Conservation (phyloP, 306 rosid genomes). For the Cicer cuneatum region DNA sequence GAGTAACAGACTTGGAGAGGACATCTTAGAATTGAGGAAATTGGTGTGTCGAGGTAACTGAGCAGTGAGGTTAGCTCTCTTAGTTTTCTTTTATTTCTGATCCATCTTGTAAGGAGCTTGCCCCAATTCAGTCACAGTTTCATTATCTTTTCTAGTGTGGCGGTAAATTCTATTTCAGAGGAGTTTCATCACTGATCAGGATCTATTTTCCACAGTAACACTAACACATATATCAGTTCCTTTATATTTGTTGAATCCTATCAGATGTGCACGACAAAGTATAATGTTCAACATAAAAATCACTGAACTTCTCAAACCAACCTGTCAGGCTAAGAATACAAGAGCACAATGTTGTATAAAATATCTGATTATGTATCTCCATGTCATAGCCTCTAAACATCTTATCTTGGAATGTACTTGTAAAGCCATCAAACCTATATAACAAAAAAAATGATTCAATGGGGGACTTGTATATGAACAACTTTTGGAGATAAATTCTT, state of each 20-base stretch:
- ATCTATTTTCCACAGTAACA: background rate
- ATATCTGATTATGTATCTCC: slow-evolving; percentile 99
- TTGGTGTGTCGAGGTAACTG: background rate
- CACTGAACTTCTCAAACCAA: slow-evolving; percentile 46
- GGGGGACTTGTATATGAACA: slow-evolving; percentile 18
- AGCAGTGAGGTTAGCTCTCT: background rate
- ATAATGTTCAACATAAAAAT: slow-evolving; percentile 38
- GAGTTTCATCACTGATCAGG: background rate
- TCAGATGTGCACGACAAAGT: slow-evolving; percentile 14
- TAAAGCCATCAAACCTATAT: slow-evolving; percentile 82
- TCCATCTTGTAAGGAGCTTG: slow-evolving; percentile 4
- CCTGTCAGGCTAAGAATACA: slow-evolving; percentile 92
- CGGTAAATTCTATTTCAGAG: background rate
- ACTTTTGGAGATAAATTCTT: slow-evolving; percentile 1
- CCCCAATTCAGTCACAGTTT: background rate
- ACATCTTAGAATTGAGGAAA: background rate
- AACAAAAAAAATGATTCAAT: slow-evolving; percentile 32
- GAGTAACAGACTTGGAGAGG: background rate
- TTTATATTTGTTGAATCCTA: background rate
- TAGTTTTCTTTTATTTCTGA: background rate
- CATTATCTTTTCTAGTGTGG: background rate
- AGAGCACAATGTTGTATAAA: slow-evolving; percentile 89
- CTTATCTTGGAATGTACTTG: slow-evolving; percentile 98
- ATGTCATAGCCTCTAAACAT: slow-evolving; percentile 94
- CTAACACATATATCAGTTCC: background rate